Evolutionary conservation across 2,329 filamentous ascomycete species (phyloP).

Genomic region (Sarocladium oryzae): DNA sequence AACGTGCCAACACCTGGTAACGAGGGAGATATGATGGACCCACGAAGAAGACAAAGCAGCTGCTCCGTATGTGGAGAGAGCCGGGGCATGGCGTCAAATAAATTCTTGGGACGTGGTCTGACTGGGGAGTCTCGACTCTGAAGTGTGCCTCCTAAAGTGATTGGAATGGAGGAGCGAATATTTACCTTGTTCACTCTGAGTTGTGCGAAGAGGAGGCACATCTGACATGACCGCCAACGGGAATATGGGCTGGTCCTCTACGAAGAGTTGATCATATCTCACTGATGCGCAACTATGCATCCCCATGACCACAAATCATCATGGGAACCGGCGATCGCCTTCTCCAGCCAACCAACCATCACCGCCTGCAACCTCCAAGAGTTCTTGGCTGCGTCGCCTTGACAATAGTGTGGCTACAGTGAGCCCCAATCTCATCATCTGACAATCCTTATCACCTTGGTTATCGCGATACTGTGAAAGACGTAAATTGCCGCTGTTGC

Average conservation of each 20-base stretch:
- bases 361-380: neutral
- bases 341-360: neutral
- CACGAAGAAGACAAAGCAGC: neutral
- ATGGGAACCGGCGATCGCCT: neutral
- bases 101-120: neutral
- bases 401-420: neutral
- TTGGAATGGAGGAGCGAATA: neutral
- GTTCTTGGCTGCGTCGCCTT: neutral
- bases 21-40: neutral
- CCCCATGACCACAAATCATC: neutral
- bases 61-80: neutral
- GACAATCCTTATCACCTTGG: neutral
- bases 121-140: neutral
- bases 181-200: neutral
- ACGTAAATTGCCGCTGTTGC: neutral
- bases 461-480: neutral
- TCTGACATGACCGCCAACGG: too few relatives aligned
- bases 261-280: too few relatives aligned
- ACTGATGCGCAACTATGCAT: too few relatives aligned
- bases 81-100: neutral
- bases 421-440: neutral
- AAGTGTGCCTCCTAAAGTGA: neutral
- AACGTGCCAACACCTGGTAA: constrained; percentile 3
- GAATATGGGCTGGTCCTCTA: too few relatives aligned
- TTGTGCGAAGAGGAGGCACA: neutral